Base-by-base conservation (phyloP, 2,329 filamentous ascomycete genomes). In the Fusarium odoratissimum region DNA sequence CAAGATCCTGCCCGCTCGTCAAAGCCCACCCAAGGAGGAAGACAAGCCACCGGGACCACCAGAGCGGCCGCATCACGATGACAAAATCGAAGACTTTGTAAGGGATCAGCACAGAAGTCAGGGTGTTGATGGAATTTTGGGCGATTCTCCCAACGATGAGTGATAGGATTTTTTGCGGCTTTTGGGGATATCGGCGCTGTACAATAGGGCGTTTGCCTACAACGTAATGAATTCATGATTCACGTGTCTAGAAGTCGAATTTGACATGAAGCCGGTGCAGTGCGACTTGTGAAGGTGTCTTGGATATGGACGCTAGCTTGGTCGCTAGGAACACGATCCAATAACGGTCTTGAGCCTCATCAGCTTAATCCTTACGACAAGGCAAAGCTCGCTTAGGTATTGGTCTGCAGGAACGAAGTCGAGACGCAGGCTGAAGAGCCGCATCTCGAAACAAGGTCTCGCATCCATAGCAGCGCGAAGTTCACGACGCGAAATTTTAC, bases 61-160 rank as follows among this genome's bases (percentile, higher is more conserved):
- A 6, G 73, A 83, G 16, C 80, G 86, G 19, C 86, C 86, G 0
- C 69, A 80, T 28, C 83, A 88, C 60, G 87, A 88, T 69, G 59
- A 75, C 9, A 83, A 86, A 72, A 87, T 89, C 55, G 86, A 87
- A 67, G 84, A 87, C 33, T 89, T 89, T 66, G 79, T 89, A 37
- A 82, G 85, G 55, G 86, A 88, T 54, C 86, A 88, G 78, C 86
- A 89, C 73, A 78, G 83, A 42, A 88, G 86, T 77, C 84, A 83
- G 67, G 80, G 75, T 35, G 71, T 79, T 16, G 77, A 81, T 30
- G 77, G 75, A 11, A 49, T 79, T 25, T 61, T 77, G 56, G 77
- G 63, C 37, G 25, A 46, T 16, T 58, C 56, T 45, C 44, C 72
- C 23, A 69, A 64, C 13, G 72, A 75, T 37, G 59, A 71, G 51